These are phyloP conservation scores for Fusarium sublunatum DNA, from an alignment of 2,329 filamentous ascomycete species.

Conservation along the genomic window DNA sequence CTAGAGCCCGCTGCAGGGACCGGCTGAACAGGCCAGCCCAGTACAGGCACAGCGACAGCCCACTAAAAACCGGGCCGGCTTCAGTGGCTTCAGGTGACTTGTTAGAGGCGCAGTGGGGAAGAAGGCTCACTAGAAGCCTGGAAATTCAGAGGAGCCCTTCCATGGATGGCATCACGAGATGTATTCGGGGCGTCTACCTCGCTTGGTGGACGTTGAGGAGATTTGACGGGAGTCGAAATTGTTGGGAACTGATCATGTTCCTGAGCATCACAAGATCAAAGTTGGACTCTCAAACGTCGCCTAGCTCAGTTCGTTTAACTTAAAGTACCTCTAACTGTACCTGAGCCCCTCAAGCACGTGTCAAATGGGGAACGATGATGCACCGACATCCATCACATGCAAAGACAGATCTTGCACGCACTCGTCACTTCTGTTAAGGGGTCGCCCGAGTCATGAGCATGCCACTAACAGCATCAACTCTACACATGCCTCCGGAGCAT, in stretches of 20 bases:
- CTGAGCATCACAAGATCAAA: slow-evolving; percentile 33
- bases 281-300: slow-evolving; percentile 6
- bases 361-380: slow-evolving; percentile 43
- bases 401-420: slow-evolving; percentile 20
- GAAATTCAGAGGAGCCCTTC: background rate
- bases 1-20: slow-evolving; percentile 49
- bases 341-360: slow-evolving; percentile 44
- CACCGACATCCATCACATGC: slow-evolving; percentile 44
- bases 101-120: slow-evolving; percentile 36
- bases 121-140: slow-evolving; percentile 38
- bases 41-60: slow-evolving; percentile 9
- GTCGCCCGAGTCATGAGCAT: slow-evolving; percentile 33
- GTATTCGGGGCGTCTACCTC: slow-evolving; percentile 11
- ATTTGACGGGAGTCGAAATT: slow-evolving; percentile 9
- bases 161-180: slow-evolving; percentile 14
- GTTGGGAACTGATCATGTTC: slow-evolving; percentile 13
- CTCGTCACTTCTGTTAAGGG: slow-evolving; percentile 31
- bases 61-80: slow-evolving; percentile 42
- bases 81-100: slow-evolving; percentile 38
- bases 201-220: slow-evolving; percentile 1
- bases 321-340: slow-evolving; percentile 21
- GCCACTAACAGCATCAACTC: slow-evolving; percentile 36
- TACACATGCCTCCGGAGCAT: slow-evolving; percentile 23
- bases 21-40: slow-evolving; percentile 31
- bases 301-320: background rate